phyloP scores from a whole-genome alignment of 257 asterid species.

The Pogostemon cablin region DNA sequence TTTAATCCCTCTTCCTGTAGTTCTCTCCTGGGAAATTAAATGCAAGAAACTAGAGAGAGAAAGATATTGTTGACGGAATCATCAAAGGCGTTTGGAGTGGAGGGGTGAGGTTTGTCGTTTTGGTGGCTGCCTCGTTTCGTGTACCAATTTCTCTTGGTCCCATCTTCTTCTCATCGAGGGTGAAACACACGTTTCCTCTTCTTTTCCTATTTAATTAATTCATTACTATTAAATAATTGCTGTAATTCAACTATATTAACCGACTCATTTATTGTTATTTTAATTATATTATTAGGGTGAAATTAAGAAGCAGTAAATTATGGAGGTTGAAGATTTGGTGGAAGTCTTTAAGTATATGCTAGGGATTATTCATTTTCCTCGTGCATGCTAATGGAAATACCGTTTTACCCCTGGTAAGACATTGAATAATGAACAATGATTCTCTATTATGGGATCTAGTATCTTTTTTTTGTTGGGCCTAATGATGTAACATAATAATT shows the following conservation, averaged over 20 bases:
- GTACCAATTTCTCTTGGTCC: conserved; percentile 35
- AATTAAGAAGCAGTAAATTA: no score
- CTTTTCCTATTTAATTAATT: background rate
- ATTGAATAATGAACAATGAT: no score
- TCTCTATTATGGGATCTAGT: no score
- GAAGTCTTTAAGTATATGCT: no score
- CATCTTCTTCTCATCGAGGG: background rate
- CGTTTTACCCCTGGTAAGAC: no score
- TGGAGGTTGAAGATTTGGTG: no score
- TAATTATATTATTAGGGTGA: background rate
- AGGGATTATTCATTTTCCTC: background rate
- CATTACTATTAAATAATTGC: background rate
- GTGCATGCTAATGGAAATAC: background rate
- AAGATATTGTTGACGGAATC: conserved; percentile 38
- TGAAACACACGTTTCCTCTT: conserved; percentile 36
- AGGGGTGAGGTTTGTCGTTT: conserved; percentile 41
- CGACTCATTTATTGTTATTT: conserved; percentile 1
- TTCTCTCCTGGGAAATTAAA: conserved; percentile 6
- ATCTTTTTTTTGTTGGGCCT: no score
- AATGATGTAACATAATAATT: no score
- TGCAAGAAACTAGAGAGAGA: conserved; percentile 17
- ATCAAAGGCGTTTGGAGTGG: conserved; percentile 33
- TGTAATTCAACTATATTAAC: conserved; percentile 8
- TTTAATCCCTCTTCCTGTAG: background rate
- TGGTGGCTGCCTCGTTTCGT: conserved; percentile 38